Evolutionary conservation across 331 rosid genomes (phyloP).

Genomic region (Dryas integrifolia): DNA sequence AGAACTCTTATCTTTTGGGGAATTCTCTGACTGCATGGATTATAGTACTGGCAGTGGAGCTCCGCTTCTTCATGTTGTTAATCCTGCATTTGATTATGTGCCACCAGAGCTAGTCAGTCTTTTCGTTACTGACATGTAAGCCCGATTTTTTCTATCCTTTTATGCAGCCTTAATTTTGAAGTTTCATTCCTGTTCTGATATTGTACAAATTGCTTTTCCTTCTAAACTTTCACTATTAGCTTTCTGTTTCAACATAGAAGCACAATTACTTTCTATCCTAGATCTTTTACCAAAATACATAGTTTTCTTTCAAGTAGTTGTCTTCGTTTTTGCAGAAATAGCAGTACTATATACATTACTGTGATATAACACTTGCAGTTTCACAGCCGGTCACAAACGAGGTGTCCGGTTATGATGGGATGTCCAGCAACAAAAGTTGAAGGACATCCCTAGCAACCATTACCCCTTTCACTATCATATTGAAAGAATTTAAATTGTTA

Average conservation of each 20-base stretch:
- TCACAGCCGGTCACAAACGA: background rate
- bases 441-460: background rate
- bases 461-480: background rate
- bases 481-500: too few relatives aligned
- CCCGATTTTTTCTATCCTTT: background rate
- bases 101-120: conserved; percentile 22
- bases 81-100: conserved; percentile 26
- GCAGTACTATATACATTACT: background rate
- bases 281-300: too few relatives aligned
- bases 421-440: background rate
- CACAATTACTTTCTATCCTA: too few relatives aligned
- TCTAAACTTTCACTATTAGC: background rate
- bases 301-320: background rate
- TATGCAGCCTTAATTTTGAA: background rate
- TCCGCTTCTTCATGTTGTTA: conserved; percentile 18
- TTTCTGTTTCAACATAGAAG: background rate
- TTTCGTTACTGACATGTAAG: conserved; percentile 11
- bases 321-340: background rate
- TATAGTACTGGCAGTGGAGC: conserved; percentile 9
- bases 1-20: conserved; percentile 17
- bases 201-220: background rate
- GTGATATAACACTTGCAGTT: background rate
- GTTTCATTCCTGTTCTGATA: background rate
- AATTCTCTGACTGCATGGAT: conserved; percentile 23
- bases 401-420: background rate